Percentiles rank a stretch among this genome's conserved stretches.
These are phyloP conservation scores for Plantago major DNA, from an alignment of 257 asterid species.

Conservation along the genomic window DNA sequence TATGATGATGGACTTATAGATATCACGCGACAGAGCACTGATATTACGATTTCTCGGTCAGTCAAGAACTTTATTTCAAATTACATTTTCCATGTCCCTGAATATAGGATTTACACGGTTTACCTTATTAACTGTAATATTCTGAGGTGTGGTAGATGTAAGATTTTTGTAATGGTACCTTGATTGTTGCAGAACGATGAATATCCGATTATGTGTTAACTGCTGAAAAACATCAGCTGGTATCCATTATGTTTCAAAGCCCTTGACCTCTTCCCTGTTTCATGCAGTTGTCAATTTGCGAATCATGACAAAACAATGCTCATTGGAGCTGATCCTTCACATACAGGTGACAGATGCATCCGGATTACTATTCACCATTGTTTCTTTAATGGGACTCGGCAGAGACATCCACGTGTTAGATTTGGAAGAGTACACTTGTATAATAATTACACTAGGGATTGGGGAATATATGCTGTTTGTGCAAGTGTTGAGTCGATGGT, in stretches of 20 bases:
- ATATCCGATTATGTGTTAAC: no score
- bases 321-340: constrained; percentile 72
- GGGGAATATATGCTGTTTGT: constrained; percentile 90
- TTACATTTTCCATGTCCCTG: not conserved
- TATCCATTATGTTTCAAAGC: not conserved
- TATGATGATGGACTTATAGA: constrained; percentile 74
- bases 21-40: constrained; percentile 73
- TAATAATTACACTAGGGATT: constrained; percentile 66
- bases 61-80: constrained; percentile 4
- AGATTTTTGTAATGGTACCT: no score
- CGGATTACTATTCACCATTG: constrained; percentile 91
- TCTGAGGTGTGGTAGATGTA: no score
- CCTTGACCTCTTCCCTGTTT: not conserved
- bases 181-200: no score
- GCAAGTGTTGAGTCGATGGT: constrained; percentile 97
- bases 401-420: constrained; percentile 93
- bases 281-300: constrained; percentile 66
- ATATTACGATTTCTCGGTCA: constrained; percentile 79
- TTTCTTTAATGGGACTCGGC: constrained; percentile 85
- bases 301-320: constrained; percentile 80
- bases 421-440: constrained; percentile 83
- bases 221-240: no score
- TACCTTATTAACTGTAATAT: no score
- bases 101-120: not conserved
- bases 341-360: constrained; percentile 64